Conservation (phyloP, 345 rosid genomes). For the Reutealis trisperma region DNA sequence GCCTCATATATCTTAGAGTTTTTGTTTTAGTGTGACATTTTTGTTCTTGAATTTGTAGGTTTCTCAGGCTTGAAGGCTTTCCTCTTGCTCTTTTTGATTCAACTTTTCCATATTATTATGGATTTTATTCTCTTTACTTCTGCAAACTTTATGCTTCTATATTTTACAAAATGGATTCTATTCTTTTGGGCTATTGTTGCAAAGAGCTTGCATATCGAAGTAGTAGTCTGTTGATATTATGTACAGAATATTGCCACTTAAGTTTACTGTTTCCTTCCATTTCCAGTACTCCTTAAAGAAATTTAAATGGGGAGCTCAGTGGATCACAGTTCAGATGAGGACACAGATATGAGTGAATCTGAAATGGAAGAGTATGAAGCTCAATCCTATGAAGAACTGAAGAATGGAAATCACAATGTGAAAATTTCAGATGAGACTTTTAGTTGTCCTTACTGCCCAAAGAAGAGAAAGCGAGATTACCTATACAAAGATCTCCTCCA, state of each 20-base stretch:
- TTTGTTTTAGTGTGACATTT: not conserved
- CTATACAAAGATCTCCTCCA: conserved; percentile 73
- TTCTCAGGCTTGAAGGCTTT: not conserved
- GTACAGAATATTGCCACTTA: not conserved
- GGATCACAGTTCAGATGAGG: conserved; percentile 26
- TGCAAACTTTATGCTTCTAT: not conserved
- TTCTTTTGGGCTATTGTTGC: not conserved
- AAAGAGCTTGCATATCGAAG: not conserved
- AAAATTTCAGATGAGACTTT: conserved; percentile 56
- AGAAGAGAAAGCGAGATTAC: conserved; percentile 65
- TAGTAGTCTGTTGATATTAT: not conserved
- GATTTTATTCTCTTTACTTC: not conserved
- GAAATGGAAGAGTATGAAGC: conserved; percentile 53
- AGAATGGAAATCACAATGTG: conserved; percentile 63
- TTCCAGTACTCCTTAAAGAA: conserved; percentile 2
- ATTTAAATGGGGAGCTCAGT: conserved; percentile 14
- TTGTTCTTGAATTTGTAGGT: not conserved
- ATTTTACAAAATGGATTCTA: not conserved
- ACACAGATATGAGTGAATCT: conserved; percentile 48
- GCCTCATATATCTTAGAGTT: not conserved
- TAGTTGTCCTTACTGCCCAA: conserved; percentile 80
- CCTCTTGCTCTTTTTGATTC: not conserved
- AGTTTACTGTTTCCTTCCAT: not conserved
- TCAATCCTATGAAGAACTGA: conserved; percentile 60
- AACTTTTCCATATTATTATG: not conserved